phyloP scores from a whole-genome alignment of 306 rosid species.

The Cicer chorassanicum region DNA sequence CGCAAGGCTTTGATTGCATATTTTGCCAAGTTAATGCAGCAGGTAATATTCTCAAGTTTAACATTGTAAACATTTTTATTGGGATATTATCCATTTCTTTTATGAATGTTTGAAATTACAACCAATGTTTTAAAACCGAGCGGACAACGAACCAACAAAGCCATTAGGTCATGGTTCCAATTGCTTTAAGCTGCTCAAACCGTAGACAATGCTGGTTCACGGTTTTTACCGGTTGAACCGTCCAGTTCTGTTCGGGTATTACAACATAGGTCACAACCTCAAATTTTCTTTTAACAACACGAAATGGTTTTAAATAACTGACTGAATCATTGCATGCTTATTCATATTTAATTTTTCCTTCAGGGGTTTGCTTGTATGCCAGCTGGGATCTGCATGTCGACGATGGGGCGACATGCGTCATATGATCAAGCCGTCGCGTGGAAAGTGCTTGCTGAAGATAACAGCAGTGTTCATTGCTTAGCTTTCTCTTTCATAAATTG shows the following conservation, averaged over 20 bases:
- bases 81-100: too few relatives aligned
- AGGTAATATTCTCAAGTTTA: conserved; percentile 53
- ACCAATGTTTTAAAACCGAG: too few relatives aligned
- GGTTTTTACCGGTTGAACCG: too few relatives aligned
- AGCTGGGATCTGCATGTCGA: conserved; percentile 89
- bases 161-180: too few relatives aligned
- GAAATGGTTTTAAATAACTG: background rate
- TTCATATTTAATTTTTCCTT: background rate
- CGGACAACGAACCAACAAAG: too few relatives aligned
- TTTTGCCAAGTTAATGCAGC: conserved; percentile 89
- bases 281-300: background rate
- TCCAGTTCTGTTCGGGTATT: too few relatives aligned
- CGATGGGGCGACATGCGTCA: conserved; percentile 93
- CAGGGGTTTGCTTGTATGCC: conserved; percentile 87
- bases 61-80: background rate
- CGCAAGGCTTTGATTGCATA: conserved; percentile 77
- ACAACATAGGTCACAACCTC: background rate
- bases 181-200: too few relatives aligned
- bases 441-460: conserved; percentile 85
- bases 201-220: too few relatives aligned
- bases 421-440: conserved; percentile 90
- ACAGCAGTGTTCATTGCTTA: conserved; percentile 72
- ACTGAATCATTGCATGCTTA: background rate
- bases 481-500: conserved; percentile 92
- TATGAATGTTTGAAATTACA: too few relatives aligned